Evolutionary conservation across 2,329 filamentous ascomycete genomes (phyloP).

Genomic region (Venturiaceae sp.): DNA sequence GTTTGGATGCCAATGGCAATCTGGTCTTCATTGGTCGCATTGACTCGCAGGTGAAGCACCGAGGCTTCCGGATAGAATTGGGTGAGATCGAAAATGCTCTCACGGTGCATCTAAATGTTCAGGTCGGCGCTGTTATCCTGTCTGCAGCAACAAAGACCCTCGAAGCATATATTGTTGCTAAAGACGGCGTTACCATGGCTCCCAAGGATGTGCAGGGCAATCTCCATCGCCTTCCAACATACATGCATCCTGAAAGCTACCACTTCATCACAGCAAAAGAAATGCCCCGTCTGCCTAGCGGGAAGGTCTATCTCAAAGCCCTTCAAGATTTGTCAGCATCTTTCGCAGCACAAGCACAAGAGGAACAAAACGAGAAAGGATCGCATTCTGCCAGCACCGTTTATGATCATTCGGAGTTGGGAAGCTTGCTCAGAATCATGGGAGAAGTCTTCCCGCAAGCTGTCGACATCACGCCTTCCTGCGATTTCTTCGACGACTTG

Average conservation of each 20-base stretch:
- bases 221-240: not conserved
- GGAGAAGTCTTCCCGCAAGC: not conserved
- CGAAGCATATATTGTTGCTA: constrained; percentile 16
- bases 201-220: not conserved
- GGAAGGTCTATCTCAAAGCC: not conserved
- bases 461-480: not conserved
- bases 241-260: not conserved
- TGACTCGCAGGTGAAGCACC: constrained; percentile 21
- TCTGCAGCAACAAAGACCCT: constrained; percentile 16
- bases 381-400: not conserved
- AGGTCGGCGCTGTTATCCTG: constrained; percentile 16
- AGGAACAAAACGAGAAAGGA: not conserved
- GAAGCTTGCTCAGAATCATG: not conserved
- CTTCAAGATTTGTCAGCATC: not conserved
- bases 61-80: constrained; percentile 20
- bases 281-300: not conserved
- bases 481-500: not conserved
- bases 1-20: constrained; percentile 14
- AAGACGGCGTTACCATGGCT: not conserved
- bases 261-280: not conserved
- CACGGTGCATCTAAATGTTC: constrained; percentile 13
- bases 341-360: not conserved
- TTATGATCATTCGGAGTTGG: not conserved
- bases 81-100: constrained; percentile 20
- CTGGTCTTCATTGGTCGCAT: constrained; percentile 19